Percentiles rank a stretch among this genome's conserved stretches.
Conservation (phyloP, 331 rosid species). For the Quercus tomentella region DNA sequence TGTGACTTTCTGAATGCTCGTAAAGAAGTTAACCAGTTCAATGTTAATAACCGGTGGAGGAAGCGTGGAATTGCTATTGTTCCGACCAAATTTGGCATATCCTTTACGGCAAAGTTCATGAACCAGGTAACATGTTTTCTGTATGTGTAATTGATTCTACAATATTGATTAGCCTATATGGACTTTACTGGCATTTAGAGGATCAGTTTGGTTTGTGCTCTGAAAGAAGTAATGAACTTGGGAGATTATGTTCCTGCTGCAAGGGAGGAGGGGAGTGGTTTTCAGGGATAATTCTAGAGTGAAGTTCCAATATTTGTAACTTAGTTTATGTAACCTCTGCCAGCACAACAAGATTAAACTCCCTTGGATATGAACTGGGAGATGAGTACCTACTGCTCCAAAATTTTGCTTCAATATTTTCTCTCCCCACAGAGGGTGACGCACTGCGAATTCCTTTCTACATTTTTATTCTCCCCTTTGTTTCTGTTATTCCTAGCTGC, state of each 20-base stretch:
- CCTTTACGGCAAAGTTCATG: conserved; percentile 78
- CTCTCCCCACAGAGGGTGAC: no score
- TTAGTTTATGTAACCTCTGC: no score
- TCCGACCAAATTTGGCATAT: conserved; percentile 94
- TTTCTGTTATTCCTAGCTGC: no score
- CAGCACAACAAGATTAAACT: no score
- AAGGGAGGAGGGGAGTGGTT: background rate
- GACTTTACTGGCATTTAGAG: background rate
- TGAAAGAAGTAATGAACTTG: background rate
- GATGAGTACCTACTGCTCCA: no score
- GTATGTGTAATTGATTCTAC: background rate
- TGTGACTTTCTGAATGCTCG: conserved; percentile 62
- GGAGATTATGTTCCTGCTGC: background rate
- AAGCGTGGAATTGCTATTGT: conserved; percentile 93
- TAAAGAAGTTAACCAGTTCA: conserved; percentile 62
- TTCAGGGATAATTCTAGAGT: background rate
- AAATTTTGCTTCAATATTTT: no score
- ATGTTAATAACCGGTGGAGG: conserved; percentile 74
- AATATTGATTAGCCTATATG: background rate
- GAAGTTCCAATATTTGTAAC: no score
- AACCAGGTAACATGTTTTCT: conserved; percentile 62
- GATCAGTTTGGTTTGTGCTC: no score
- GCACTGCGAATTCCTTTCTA: no score
- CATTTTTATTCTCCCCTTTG: no score
- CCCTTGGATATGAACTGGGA: no score